Evolutionary conservation across 495 filamentous ascomycete genomes (phyloP), one percentile per base, ranked within the genome.

Genomic region (Annulohypoxylon maeteangense): DNA sequence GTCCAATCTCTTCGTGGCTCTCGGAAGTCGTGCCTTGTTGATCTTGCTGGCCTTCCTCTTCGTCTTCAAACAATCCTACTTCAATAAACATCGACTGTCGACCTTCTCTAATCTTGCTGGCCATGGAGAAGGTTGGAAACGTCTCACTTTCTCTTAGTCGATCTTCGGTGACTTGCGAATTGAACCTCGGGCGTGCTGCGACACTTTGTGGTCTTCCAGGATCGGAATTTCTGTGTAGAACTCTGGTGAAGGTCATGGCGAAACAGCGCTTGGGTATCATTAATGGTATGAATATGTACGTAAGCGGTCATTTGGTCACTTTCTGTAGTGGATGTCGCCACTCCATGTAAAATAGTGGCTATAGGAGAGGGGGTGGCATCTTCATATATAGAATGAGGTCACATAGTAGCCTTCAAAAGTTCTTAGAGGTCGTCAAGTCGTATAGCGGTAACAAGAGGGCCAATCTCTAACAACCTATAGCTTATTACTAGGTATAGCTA

Each of bases 21-120:
- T 62, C 32, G 3, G 47, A 54, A 31, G 29, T 20, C 40, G 62
- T 42, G 8, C 57, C 44, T 61, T 44, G 40, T 44, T 44, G 40
- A 12, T 44, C 58, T 59, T 51, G 47, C 14, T 51, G 47, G 25
- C 25, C 54, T 57, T 38, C 45, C 0, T 65, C 53, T 18, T 78
- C 70, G 36, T 81, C 76, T 55, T 79, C 77, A 44, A 81, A 76
- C 45, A 86, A 61, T 11, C 81, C 83, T 42, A 82, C 72, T 68
- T 86, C 84, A 60, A 74, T 81, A 65, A 86, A 86, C 53, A 84
- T 74, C 18, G 81, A 83, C 62, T 76, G 78, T 25, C 81, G 76
- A 14, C 74, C 78, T 71, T 80, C 79, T 38, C 69, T 72, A 32
- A 81, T 80, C 32, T 80, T 81, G 56, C 75, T 67, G 22, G 65